Conservation (phyloP, 208 protist species). For the Acanthamoeba triangularis region DNA sequence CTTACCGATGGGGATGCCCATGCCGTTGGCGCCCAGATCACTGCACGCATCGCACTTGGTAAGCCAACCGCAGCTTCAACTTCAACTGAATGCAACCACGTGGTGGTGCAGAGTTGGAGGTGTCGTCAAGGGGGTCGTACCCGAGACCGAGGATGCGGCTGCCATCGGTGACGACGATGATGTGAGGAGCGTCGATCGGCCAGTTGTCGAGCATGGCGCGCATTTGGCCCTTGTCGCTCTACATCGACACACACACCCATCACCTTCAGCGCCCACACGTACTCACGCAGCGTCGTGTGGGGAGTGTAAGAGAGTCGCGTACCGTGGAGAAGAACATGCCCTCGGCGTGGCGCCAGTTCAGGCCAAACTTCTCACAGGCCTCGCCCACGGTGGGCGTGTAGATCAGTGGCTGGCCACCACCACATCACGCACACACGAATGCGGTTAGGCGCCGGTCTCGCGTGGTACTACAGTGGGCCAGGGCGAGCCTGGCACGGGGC, state of each 20-base stretch:
- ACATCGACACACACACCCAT: slow-evolving; percentile 95
- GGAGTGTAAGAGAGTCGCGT: background rate
- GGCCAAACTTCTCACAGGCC: slow-evolving; percentile 75
- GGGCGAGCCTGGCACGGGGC: background rate
- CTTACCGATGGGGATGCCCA: slow-evolving; percentile 96
- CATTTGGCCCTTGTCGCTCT: slow-evolving; percentile 93
- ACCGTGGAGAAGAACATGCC: slow-evolving; percentile 90
- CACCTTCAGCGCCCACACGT: slow-evolving; percentile 60
- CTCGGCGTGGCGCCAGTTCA: slow-evolving; percentile 84
- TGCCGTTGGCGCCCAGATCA: slow-evolving; percentile 95
- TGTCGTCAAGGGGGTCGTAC: background rate
- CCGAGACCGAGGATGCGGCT: slow-evolving; percentile 97
- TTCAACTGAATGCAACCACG: background rate
- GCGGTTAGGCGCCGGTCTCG: slow-evolving; percentile 72
- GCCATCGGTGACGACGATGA: slow-evolving; percentile 98
- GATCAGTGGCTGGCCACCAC: slow-evolving; percentile 88
- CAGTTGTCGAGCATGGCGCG: slow-evolving; percentile 92
- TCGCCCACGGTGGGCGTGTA: slow-evolving; percentile 90
- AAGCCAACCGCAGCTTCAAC: background rate
- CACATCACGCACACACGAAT: background rate
- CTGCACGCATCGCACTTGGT: slow-evolving; percentile 17
- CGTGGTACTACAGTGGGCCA: background rate
- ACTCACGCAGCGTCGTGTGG: background rate
- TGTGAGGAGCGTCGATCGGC: slow-evolving; percentile 83
- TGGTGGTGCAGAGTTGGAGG: background rate